Percentiles rank a stretch among this genome's conserved stretches.
These are phyloP conservation scores for Notholithocarpus densiflorus DNA, from an alignment of 306 rosid species.

Conservation along the genomic window DNA sequence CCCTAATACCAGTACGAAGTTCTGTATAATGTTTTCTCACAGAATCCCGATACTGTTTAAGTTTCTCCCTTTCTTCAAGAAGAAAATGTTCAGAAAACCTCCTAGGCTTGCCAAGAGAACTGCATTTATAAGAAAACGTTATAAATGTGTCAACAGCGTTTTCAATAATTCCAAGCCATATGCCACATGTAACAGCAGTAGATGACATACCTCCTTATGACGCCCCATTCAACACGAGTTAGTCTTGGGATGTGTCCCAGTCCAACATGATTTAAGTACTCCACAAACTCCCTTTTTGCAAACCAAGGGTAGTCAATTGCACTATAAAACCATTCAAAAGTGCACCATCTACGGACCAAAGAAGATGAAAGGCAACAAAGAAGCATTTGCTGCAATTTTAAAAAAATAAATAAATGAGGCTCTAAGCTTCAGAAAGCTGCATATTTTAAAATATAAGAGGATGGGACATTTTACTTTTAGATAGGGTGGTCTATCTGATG, in stretches of 20 bases:
- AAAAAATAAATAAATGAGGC: slow-evolving; percentile 11
- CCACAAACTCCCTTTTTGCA: slow-evolving; percentile 85
- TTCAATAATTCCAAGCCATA: neutral
- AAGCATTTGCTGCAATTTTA: slow-evolving; percentile 65
- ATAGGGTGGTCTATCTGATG: slow-evolving; percentile 22
- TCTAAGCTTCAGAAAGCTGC: slow-evolving; percentile 11
- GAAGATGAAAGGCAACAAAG: slow-evolving; percentile 66
- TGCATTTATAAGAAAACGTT: slow-evolving; percentile 39
- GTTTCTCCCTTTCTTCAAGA: slow-evolving; percentile 74
- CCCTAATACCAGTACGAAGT: slow-evolving; percentile 59
- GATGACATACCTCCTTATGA: slow-evolving; percentile 66
- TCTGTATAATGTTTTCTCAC: slow-evolving; percentile 82
- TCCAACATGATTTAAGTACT: slow-evolving; percentile 94
- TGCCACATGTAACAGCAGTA: slow-evolving; percentile 8
- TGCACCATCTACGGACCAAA: slow-evolving; percentile 72
- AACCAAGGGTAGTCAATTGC: slow-evolving; percentile 97
- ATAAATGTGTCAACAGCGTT: slow-evolving; percentile 5
- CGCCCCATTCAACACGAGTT: slow-evolving; percentile 92
- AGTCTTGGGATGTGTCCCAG: slow-evolving; percentile 79
- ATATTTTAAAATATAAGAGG: slow-evolving; percentile 3
- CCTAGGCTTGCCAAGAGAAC: slow-evolving; percentile 97
- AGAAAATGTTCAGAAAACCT: slow-evolving; percentile 86
- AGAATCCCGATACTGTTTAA: slow-evolving; percentile 73
- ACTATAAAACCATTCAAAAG: slow-evolving; percentile 94
- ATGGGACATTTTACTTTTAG: slow-evolving; percentile 39